Conservation (phyloP, 768 basidiomycete species). For the Suillus subluteus region DNA sequence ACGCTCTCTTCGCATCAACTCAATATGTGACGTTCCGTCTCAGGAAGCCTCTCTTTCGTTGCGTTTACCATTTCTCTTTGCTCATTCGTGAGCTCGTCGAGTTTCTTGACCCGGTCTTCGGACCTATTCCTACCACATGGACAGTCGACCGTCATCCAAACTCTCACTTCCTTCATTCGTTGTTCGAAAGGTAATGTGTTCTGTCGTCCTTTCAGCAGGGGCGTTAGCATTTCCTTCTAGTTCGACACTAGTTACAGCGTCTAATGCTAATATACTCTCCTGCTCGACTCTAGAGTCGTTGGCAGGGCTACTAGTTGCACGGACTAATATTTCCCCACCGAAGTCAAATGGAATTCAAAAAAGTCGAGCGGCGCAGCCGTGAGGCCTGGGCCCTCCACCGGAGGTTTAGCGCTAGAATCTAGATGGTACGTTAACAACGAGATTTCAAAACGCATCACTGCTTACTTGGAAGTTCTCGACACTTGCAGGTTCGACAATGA, state of each 20-base stretch:
- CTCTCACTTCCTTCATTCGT: neutral
- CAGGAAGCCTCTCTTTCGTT: neutral
- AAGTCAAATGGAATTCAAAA: neutral
- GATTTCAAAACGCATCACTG: neutral
- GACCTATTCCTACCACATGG: neutral
- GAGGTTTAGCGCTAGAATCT: neutral
- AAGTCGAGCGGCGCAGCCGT: neutral
- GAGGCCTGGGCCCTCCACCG: neutral
- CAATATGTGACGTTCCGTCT: too few relatives aligned
- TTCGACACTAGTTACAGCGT: neutral
- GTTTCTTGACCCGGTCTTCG: too few relatives aligned
- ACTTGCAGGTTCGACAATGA: neutral
- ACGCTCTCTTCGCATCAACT: too few relatives aligned
- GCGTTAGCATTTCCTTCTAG: neutral
- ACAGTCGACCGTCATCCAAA: neutral
- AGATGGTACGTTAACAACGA: neutral
- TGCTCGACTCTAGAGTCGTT: neutral
- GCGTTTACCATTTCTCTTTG: neutral
- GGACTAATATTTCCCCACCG: neutral
- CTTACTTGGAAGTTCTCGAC: neutral
- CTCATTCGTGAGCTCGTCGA: too few relatives aligned
- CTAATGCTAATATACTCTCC: neutral
- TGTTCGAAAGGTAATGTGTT: neutral
- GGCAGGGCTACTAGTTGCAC: conserved; percentile 3
- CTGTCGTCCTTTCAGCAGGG: neutral